Percentiles rank a stretch among this genome's conserved stretches.
phyloP scores from a whole-genome alignment of 2,329 filamentous ascomycete species.

The Podosphaera aphanis region DNA sequence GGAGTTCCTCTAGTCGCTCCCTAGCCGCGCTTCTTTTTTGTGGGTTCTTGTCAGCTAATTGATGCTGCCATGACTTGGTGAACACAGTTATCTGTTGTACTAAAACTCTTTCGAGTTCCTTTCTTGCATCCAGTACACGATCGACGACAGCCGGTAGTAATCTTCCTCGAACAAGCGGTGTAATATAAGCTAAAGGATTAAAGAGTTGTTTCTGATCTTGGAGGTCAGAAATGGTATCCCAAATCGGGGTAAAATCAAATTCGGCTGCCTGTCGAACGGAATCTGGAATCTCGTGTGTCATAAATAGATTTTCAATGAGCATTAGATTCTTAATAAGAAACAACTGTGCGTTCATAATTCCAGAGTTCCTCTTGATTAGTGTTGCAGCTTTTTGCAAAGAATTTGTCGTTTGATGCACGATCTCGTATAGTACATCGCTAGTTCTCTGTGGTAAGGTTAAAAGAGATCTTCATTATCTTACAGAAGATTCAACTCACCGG shows the following conservation, averaged over 20 bases:
- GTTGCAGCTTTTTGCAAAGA: constrained; percentile 58
- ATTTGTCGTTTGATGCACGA: constrained; percentile 73
- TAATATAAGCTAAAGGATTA: constrained; percentile 21
- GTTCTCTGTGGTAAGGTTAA: constrained; percentile 5
- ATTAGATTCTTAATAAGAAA: constrained; percentile 91
- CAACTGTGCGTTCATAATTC: constrained; percentile 53
- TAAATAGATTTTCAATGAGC: constrained; percentile 82
- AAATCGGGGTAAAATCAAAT: constrained; percentile 41
- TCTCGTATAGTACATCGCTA: constrained; percentile 44
- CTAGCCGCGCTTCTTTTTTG: constrained; percentile 22
- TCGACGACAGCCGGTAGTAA: constrained; percentile 19
- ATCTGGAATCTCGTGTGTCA: constrained; percentile 79
- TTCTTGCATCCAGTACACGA: constrained; percentile 30
- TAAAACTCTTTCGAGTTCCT: constrained; percentile 39
- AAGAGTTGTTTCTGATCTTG: constrained; percentile 25
- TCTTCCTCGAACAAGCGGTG: constrained; percentile 20
- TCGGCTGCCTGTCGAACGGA: constrained; percentile 25
- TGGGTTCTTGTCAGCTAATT: constrained; percentile 22
- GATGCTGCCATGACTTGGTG: constrained; percentile 32
- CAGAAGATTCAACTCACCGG: constrained; percentile 9
- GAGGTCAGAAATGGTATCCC: constrained; percentile 33
- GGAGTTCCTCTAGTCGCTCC: constrained; percentile 30
- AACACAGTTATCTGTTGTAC: constrained; percentile 39
- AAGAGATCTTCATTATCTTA: background rate
- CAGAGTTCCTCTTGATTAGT: constrained; percentile 38